Base-by-base conservation (phyloP, 1,139 yeast species). In the Debaryomyces singareniensis region DNA sequence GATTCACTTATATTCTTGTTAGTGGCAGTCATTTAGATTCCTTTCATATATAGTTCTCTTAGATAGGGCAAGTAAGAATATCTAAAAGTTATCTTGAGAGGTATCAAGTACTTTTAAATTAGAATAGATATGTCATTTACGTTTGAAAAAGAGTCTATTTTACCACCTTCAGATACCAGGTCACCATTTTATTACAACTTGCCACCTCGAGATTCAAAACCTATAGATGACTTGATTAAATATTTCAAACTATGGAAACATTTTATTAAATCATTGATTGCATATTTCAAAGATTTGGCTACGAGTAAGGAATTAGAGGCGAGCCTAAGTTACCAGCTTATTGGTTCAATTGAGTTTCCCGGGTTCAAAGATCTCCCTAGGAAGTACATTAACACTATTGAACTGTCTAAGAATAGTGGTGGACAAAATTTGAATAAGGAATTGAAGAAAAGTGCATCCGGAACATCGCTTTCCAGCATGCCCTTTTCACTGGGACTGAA, bases 241-340 rank as follows among this genome's bases (percentile, higher is more conserved):
- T 63, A 82, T 45, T 81, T 82, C 52, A 75, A 77, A 36, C 68
- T 72, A 34, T 82, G 89, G 86, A 76, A 80, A 45, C 74, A 73
- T 51, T 70, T 81, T 36, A 64, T 82, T 38, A 77, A 76, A 43
- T 75, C 82, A 12, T 49, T 81, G 36, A 61, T 75, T 20, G 62
- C 65, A 37, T 82, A 82, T 49, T 68, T 77, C 40, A 74, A 72
- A 39, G 84, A 80, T 40, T 64, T 78, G 26, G 60, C 78, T 4
- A 60, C 76, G 34, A 78, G 82, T 16, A 80, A 78, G 45, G 83
- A 78, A 49, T 82, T 79, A 42, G 78, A 76, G 40, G 75, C 81
- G 29, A 70, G 76, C 43, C 69, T 81, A 34, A 77, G 78, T 45
- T 62, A 63, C 35, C 85, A 80, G 44, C 57, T 82, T 50, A 64